Percentiles rank a stretch among this genome's conserved stretches.
phyloP scores from a whole-genome alignment of 768 basidiomycete species.

The Xerocomellus chrysenteron region DNA sequence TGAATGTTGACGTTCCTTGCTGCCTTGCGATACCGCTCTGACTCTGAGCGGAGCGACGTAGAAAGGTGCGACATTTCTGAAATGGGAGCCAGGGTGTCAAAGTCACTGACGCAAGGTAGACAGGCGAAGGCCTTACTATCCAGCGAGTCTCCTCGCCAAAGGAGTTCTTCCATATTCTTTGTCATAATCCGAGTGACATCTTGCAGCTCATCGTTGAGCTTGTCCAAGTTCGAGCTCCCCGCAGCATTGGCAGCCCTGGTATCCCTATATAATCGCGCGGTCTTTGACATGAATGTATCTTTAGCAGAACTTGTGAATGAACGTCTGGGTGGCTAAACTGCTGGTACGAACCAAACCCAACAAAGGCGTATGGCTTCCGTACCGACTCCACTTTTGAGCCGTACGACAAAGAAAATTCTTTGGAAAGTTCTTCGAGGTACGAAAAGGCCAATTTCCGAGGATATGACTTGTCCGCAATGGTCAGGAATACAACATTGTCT shows the following conservation, averaged over 20 bases:
- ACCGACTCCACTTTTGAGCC: conserved; percentile 90
- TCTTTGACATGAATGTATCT: conserved; percentile 99
- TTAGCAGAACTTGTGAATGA: conserved; percentile 1
- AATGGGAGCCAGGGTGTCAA: conserved; percentile 2
- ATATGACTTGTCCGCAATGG: conserved; percentile 95
- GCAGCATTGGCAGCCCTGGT: conserved; percentile 80
- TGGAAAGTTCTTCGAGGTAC: conserved; percentile 94
- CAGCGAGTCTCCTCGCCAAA: conserved; percentile 97
- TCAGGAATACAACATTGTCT: conserved; percentile 92
- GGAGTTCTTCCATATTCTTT: conserved; percentile 99
- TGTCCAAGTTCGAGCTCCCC: conserved; percentile 68
- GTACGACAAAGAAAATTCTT: conserved; percentile 92
- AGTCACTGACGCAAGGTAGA: neutral
- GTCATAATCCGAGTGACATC: conserved; percentile 99
- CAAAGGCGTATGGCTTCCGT: conserved; percentile 97
- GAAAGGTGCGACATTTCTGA: conserved; percentile 97
- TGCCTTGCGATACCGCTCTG: conserved; percentile 95
- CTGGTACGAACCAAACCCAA: conserved; percentile 81
- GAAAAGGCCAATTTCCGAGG: conserved; percentile 97
- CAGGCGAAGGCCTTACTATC: conserved; percentile 64
- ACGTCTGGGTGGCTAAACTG: neutral
- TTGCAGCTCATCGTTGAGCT: conserved; percentile 92
- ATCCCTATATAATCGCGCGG: conserved; percentile 91
- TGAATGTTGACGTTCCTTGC: conserved; percentile 92
- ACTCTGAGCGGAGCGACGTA: conserved; percentile 90